Conservation (phyloP, 2,329 filamentous ascomycete genomes). For the Fusarium sp. region DNA sequence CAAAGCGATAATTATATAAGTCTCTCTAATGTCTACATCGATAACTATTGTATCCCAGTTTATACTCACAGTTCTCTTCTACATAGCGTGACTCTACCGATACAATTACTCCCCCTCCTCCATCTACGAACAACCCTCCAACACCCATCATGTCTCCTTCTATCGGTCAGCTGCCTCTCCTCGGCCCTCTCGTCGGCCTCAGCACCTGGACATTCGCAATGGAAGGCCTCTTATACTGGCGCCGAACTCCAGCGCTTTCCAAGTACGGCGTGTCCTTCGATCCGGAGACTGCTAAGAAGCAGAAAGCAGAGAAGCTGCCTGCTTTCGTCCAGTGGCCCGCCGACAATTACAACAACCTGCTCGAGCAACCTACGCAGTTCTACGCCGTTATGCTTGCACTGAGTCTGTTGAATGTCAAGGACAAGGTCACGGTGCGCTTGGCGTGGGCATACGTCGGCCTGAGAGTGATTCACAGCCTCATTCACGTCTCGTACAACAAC, state of each 20-base stretch:
- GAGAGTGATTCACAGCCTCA: not conserved
- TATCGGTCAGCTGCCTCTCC: not conserved
- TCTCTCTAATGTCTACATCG: no score
- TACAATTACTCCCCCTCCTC: fast-evolving
- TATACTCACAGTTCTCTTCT: not conserved
- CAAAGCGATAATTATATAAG: not conserved
- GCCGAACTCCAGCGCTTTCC: not conserved
- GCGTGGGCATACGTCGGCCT: not conserved
- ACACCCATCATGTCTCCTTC: not conserved
- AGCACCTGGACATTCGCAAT: not conserved
- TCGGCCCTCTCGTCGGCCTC: not conserved
- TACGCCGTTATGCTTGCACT: not conserved
- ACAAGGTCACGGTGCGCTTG: not conserved
- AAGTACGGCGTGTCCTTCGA: not conserved
- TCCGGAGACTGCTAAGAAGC: not conserved
- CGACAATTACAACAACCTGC: not conserved
- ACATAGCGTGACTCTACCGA: fast-evolving
- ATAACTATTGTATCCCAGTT: no score
- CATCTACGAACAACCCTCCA: fast-evolving
- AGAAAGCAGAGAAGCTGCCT: not conserved
- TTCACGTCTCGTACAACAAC: not conserved
- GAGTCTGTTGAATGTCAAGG: not conserved
- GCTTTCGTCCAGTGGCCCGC: not conserved
- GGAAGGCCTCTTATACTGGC: not conserved
- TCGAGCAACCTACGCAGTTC: not conserved